Evolutionary conservation across 768 basidiomycete genomes (phyloP), one percentile per base, ranked within the genome.

Genomic region (Termitomyces sp.): DNA sequence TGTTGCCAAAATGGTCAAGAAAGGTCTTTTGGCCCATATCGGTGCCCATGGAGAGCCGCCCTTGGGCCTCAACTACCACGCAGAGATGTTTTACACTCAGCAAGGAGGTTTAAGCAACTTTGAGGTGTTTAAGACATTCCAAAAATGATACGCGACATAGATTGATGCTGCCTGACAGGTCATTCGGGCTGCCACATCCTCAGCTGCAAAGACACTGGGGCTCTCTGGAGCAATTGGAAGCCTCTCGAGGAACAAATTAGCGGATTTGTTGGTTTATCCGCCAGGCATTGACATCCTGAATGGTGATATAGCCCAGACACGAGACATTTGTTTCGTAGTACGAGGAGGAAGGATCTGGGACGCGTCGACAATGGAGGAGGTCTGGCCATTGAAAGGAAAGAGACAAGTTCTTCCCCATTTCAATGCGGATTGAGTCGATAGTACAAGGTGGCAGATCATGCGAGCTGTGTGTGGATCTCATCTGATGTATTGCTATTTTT

Each of bases 1-100:
- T 2, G 76, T 84, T 10, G 83, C 85, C 0, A 81, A 82, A 62
- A 85, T 90, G 85, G 81, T 88, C 19, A 68, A 76, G 28, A 79
- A 75, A 53, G 87, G 87, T 12, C 66, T 88, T 15, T 71, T 75
- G 24, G 74, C 82, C 2, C 81, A 86, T 60, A 84, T 90, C 55
- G 88, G 87, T 22, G 87, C 87, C 0, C 88, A 90, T 62, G 88
- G 88, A 17, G 84, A 88, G 65, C 78, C 81, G 2, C 87, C 88
- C 0, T 66, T 87, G 11, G 88, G 88, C 0, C 63, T 84, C n/a
- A 87, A 86, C 70, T 90, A 89, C 60, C 88, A 90, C 56, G 79
- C 82, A 19, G 88, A 90, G 62, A 85, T 89, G 81, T 75, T 71
- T 50, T 87, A 87, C 65, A 74, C 84, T 24, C 71, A 73, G 45